Conservation (phyloP, 306 rosid species). For the Nissolia schottii region DNA sequence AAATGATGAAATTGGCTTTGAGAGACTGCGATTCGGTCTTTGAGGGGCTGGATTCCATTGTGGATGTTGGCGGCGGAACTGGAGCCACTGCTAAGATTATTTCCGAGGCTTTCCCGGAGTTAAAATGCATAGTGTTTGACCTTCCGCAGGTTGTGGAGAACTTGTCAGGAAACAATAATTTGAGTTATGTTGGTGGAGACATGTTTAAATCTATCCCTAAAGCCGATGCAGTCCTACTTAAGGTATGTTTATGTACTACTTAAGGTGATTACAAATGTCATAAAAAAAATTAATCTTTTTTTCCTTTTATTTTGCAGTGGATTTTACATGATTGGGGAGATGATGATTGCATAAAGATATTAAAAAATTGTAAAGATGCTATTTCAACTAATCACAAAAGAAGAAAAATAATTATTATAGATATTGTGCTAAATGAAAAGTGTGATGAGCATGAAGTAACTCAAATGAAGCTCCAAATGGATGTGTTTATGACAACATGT, state of each 20-base stretch:
- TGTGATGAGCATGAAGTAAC: neutral
- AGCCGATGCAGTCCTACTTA: conserved; percentile 21
- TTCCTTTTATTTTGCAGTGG: neutral
- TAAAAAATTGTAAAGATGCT: conserved; percentile 30
- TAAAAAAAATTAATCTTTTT: neutral
- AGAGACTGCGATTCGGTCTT: conserved; percentile 29
- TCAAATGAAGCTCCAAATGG: conserved; percentile 16
- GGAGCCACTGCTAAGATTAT: neutral
- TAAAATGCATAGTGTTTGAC: conserved; percentile 12
- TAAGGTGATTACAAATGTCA: neutral
- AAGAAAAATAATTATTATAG: conserved; percentile 39
- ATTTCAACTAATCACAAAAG: conserved; percentile 1
- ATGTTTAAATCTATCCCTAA: conserved; percentile 2
- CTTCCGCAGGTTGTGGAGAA: neutral
- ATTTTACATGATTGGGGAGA: conserved; percentile 16
- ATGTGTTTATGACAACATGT: conserved; percentile 31
- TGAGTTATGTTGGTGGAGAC: conserved; percentile 6
- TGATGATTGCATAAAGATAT: conserved; percentile 26
- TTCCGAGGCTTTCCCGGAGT: neutral
- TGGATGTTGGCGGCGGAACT: conserved; percentile 22
- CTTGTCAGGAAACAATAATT: neutral
- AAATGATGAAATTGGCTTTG: conserved; percentile 29
- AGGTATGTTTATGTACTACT: neutral
- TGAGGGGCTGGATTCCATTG: conserved; percentile 27
- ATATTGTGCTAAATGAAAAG: conserved; percentile 27